Evolutionary conservation across 2,329 filamentous ascomycete species (phyloP), one percentile per base, ranked within the genome.

Genomic region (Neoscytalidium dimidiatum): DNA sequence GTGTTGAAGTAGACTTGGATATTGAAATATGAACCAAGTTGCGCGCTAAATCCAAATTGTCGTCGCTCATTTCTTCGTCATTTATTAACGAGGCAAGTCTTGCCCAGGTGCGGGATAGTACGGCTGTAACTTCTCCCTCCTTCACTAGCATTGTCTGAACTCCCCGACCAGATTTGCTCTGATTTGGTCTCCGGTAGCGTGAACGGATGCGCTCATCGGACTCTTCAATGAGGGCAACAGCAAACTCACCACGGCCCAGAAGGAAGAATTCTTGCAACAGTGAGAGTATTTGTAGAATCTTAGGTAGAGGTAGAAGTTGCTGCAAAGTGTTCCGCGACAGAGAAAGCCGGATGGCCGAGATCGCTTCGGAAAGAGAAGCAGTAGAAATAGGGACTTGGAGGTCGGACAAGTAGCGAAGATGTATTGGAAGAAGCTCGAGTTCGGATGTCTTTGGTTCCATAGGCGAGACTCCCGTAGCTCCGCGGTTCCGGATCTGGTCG

Each of bases 241-340:
- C 92, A 75, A 99, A 99, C 75, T 98, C 95, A 61, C 94, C 94
- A 35, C 92, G 86, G 0, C 91, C 90, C 0, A 99, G 84, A 2
- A 99, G 84, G 69, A 97, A 92, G 78, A 96, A 97, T 64, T 95
- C 89, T 53, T 94, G 86, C 1, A 97, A 83, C 8, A 97, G 82
- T 29, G 88, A 86, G 14, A 98, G 81, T 57, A 91, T 87, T 68
- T 95, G 90, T 5, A 92, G 81, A 3, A 97, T 92, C 70, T 87
- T 90, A 11, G 86, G 83, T 5, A 93, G 80, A 0, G 95, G 95
- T 3, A 99, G 78, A 0, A 98, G 83, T 71, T 91, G 90, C 61
- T 94, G 92, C 3, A 98, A 81, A 0, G 91, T 90, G 35, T 92
- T 96, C 68, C 91, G 88, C 0, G 94, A 97, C 11, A 98, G 82